phyloP scores from a whole-genome alignment of 306 rosid genomes.

The Argentina anserina region DNA sequence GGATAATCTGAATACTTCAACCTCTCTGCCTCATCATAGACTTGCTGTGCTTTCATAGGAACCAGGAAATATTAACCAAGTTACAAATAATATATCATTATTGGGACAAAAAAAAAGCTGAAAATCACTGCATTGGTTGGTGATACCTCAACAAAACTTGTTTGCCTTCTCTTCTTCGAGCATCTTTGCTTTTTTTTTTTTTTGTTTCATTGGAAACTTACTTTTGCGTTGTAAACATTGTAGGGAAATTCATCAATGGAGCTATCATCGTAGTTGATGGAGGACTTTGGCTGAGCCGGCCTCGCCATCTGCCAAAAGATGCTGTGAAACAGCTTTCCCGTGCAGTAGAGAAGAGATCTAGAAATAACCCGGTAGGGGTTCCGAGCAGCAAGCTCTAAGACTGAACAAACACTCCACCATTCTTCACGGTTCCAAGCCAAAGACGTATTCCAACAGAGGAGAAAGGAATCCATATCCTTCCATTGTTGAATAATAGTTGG shows the following conservation, averaged over 20 bases:
- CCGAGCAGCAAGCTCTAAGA: constrained; percentile 77
- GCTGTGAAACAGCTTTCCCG: constrained; percentile 76
- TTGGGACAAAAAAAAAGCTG: neutral
- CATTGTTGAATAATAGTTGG: neutral
- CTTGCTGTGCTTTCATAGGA: neutral
- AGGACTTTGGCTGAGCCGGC: constrained; percentile 87
- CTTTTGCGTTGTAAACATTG: constrained; percentile 30
- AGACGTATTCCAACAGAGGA: neutral
- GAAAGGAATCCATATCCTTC: neutral
- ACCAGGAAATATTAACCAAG: neutral
- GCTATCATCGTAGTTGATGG: constrained; percentile 65
- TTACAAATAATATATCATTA: neutral
- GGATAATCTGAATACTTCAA: neutral
- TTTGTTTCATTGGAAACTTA: neutral
- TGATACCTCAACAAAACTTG: no score
- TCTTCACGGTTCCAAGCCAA: neutral
- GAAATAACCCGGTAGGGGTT: constrained; percentile 50
- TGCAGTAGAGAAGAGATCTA: constrained; percentile 73
- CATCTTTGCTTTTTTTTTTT: neutral
- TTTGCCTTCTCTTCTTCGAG: neutral
- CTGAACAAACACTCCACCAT: neutral
- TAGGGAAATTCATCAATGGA: constrained; percentile 82
- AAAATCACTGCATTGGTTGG: neutral
- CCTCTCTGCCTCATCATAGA: neutral
- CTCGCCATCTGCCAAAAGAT: constrained; percentile 73